Evolutionary conservation across 345 rosid genomes (phyloP).

Genomic region (Psidium friedrichsthalianum): DNA sequence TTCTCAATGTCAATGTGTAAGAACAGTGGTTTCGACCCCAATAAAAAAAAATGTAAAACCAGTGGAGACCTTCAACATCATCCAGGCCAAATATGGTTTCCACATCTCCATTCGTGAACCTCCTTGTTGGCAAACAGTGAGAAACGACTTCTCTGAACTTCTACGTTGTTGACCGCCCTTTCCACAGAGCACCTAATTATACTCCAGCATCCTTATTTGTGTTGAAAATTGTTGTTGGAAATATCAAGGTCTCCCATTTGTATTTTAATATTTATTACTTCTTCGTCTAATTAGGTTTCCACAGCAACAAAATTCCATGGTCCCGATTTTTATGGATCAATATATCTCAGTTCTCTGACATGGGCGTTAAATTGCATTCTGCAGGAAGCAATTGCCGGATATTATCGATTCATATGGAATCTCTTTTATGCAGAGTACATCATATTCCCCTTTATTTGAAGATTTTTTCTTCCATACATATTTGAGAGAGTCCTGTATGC

Average conservation of each 20-base stretch:
- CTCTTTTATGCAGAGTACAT: constrained; percentile 85
- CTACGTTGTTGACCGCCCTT: background rate
- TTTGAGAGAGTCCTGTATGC: background rate
- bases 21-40: background rate
- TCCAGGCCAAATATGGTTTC: background rate
- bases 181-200: background rate
- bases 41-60: background rate
- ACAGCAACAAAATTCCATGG: background rate
- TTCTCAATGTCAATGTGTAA: background rate
- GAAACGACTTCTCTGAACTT: background rate
- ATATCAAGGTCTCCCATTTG: background rate
- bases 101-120: background rate
- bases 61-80: background rate
- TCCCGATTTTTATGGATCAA: background rate
- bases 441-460: constrained; percentile 65
- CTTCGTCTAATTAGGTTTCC: background rate
- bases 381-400: constrained; percentile 80
- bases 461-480: background rate
- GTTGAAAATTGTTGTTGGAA: background rate
- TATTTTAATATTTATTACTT: background rate
- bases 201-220: background rate
- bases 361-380: constrained; percentile 3
- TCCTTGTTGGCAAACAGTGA: background rate
- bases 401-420: constrained; percentile 86
- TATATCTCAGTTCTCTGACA: background rate